Percentiles rank a stretch among this genome's conserved stretches.
Conservation (phyloP, 1,284 basidiomycete species). For the Sanghuangporus sanghuang region DNA sequence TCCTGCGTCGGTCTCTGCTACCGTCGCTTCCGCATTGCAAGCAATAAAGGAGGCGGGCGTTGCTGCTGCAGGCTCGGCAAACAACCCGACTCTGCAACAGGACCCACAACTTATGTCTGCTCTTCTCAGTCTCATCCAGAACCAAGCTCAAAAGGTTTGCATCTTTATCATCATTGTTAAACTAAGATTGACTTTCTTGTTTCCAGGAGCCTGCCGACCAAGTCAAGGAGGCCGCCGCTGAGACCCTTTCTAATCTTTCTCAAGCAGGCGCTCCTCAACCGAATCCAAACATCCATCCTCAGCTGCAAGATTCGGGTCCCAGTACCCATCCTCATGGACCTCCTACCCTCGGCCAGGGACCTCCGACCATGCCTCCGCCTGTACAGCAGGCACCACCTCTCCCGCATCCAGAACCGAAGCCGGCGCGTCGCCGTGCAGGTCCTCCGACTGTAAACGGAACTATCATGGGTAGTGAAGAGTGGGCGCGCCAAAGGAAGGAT, state of each 20-base stretch:
- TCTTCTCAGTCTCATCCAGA: slow-evolving; percentile 6
- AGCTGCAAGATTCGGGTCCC: slow-evolving; percentile 17
- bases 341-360: slow-evolving; percentile 11
- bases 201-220: slow-evolving; percentile 30
- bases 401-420: not conserved
- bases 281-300: slow-evolving; percentile 16
- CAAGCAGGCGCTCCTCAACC: slow-evolving; percentile 32
- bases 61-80: not conserved
- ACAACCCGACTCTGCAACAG: not conserved
- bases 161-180: not conserved
- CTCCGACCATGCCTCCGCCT: not conserved
- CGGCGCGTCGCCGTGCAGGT: slow-evolving; percentile 3
- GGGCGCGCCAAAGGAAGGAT: slow-evolving; percentile 78
- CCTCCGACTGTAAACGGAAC: slow-evolving; percentile 27
- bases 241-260: slow-evolving; percentile 58
- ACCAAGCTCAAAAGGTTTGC: slow-evolving; percentile 1
- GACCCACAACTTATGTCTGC: slow-evolving; percentile 7
- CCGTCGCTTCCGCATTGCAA: slow-evolving; percentile 9
- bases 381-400: not conserved
- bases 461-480: slow-evolving; percentile 70
- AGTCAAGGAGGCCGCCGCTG: slow-evolving; percentile 57
- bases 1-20: not conserved
- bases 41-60: slow-evolving; percentile 9
- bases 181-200: not conserved
- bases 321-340: slow-evolving; percentile 18